These are phyloP conservation scores for Candida andamanensis DNA, from an alignment of 805 yeast genomes.

Conservation along the genomic window DNA sequence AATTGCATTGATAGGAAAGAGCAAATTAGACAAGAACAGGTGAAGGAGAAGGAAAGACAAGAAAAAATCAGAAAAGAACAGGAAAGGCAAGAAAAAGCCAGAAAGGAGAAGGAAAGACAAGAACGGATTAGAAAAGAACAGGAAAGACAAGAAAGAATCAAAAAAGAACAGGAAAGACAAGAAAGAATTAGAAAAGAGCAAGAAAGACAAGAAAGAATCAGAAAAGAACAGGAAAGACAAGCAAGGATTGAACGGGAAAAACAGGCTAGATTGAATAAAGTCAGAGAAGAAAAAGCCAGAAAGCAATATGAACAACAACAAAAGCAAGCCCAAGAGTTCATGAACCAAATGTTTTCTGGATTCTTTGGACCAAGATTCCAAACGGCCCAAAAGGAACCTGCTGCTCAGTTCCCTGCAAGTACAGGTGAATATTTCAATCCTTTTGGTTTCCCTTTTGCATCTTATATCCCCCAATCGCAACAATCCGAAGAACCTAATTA, in stretches of 20 bases:
- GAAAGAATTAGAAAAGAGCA: constrained; percentile 1
- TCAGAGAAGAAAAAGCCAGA: constrained; percentile 11
- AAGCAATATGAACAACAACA: constrained; percentile 13
- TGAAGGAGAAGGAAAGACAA: constrained; percentile 1
- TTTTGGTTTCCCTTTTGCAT: neutral
- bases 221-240: constrained; percentile 4
- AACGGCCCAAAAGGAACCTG: constrained; percentile 2
- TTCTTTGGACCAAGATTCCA: neutral
- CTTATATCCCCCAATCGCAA: too few relatives aligned
- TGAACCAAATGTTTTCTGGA: neutral
- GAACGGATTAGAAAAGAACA: constrained; percentile 6
- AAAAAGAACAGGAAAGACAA: constrained; percentile 5
- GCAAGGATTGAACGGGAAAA: constrained; percentile 8
- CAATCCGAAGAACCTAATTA: too few relatives aligned
- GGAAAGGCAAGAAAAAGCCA: constrained; percentile 1
- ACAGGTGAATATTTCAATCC: neutral
- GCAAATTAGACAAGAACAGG: neutral
- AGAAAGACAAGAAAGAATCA: constrained; percentile 4
- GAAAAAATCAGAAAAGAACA: constrained; percentile 2
- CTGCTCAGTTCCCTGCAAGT: constrained; percentile 1
- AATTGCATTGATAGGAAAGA: neutral
- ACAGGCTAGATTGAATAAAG: constrained; percentile 7
- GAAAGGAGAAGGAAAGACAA: constrained; percentile 4
- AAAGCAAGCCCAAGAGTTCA: constrained; percentile 3
- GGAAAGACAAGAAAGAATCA: constrained; percentile 6